phyloP scores from a whole-genome alignment of 345 rosid genomes.

The Gossypium thurberi region DNA sequence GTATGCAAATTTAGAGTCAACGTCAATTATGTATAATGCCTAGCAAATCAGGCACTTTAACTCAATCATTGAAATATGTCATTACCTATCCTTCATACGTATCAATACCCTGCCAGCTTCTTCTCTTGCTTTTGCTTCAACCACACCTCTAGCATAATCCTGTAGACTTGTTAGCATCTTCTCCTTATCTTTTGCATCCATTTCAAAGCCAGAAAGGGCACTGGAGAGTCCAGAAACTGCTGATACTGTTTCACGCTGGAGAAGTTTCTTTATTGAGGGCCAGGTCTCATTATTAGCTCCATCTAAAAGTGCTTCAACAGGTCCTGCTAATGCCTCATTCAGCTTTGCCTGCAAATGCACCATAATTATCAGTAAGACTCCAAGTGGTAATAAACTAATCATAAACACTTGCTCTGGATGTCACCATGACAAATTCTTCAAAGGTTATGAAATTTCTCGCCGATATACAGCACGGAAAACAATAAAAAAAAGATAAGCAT shows the following conservation, averaged over 20 bases:
- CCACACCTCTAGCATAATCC: slow-evolving; percentile 63
- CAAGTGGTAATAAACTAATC: neutral
- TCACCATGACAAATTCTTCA: neutral
- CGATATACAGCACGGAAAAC: neutral
- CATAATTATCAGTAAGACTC: slow-evolving; percentile 16
- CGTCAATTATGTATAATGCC: slow-evolving; percentile 5
- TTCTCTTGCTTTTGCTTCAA: slow-evolving; percentile 85
- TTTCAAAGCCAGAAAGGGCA: slow-evolving; percentile 71
- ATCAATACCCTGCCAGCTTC: slow-evolving; percentile 84
- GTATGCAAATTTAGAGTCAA: slow-evolving; percentile 22
- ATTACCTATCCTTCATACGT: slow-evolving; percentile 91
- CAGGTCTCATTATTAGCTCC: slow-evolving; percentile 83
- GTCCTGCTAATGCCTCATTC: slow-evolving; percentile 67
- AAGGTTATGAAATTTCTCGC: neutral
- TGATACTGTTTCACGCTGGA: slow-evolving; percentile 53
- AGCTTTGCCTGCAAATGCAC: slow-evolving; percentile 56
- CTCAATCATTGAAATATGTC: slow-evolving; percentile 15
- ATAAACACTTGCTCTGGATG: neutral
- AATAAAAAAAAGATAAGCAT: neutral
- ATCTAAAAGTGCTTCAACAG: slow-evolving; percentile 89
- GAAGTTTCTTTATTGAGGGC: slow-evolving; percentile 81
- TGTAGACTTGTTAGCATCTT: slow-evolving; percentile 53
- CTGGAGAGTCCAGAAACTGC: slow-evolving; percentile 64
- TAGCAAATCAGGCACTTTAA: slow-evolving; percentile 14
- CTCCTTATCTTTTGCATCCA: slow-evolving; percentile 53